phyloP scores from a whole-genome alignment of 805 yeast genomes.

The Candida pini region DNA sequence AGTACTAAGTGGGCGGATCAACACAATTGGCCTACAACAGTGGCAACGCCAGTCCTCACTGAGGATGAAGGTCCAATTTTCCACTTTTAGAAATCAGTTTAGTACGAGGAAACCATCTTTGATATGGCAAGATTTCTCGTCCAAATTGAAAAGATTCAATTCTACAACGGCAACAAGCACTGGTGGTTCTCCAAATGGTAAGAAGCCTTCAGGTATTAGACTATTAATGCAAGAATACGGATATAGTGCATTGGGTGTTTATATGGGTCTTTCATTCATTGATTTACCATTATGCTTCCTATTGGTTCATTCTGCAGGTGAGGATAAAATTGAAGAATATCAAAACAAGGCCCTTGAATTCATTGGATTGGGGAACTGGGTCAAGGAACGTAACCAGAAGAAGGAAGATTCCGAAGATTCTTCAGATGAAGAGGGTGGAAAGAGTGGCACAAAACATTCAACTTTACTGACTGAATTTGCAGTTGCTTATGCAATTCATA shows the following conservation, averaged over 20 bases:
- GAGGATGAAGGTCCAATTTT: not conserved
- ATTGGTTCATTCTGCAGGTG: slow-evolving; percentile 82
- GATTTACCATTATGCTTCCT: slow-evolving; percentile 83
- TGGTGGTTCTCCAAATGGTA: slow-evolving; percentile 7
- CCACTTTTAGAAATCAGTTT: not conserved
- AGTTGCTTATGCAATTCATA: slow-evolving; percentile 91
- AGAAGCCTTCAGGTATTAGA: slow-evolving; percentile 45
- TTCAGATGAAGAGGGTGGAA: slow-evolving; percentile 12
- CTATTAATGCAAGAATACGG: slow-evolving; percentile 82
- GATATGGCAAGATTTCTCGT: not conserved
- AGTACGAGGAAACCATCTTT: too few relatives aligned
- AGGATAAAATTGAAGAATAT: slow-evolving; percentile 65
- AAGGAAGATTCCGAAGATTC: slow-evolving; percentile 19
- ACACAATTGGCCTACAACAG: too few relatives aligned
- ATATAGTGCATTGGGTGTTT: slow-evolving; percentile 83
- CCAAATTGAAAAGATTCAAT: slow-evolving; percentile 11
- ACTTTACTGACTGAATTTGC: slow-evolving; percentile 77
- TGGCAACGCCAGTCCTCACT: too few relatives aligned
- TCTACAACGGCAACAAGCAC: slow-evolving; percentile 9
- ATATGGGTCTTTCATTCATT: slow-evolving; percentile 61
- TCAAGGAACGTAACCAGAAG: slow-evolving; percentile 1
- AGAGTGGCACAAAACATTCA: slow-evolving; percentile 16
- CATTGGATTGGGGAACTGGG: slow-evolving; percentile 54
- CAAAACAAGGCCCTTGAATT: slow-evolving; percentile 55
- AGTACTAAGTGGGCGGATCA: too few relatives aligned